A percentile compares a stretch with the other conserved stretches of the same genome.
Conservation (phyloP, 768 basidiomycete species). For the Suillus placidus region DNA sequence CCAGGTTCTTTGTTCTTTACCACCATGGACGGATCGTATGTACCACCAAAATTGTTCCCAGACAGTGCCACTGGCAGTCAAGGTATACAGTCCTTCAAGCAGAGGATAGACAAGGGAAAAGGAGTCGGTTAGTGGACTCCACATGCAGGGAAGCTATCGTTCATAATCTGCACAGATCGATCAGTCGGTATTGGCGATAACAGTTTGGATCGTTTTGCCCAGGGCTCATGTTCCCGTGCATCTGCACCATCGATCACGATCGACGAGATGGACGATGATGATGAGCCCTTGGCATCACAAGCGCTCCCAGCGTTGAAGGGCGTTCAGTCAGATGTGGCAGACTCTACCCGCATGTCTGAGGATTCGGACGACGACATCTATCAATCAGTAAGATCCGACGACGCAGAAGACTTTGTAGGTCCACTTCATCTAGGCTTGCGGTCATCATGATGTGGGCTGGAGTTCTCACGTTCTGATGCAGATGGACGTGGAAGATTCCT, state of each 20-base stretch:
- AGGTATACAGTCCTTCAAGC: background rate
- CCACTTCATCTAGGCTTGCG: background rate
- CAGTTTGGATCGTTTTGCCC: background rate
- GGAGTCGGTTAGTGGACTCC: background rate
- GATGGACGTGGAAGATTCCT: slow-evolving; percentile 23
- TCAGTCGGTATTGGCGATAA: background rate
- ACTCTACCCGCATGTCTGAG: background rate
- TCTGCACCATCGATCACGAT: background rate
- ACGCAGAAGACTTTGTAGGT: background rate
- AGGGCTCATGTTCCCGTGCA: slow-evolving; percentile 5
- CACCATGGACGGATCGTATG: background rate
- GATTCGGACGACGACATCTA: slow-evolving; percentile 4
- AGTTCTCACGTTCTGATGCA: slow-evolving; percentile 10
- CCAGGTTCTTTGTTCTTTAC: background rate
- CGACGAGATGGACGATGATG: slow-evolving; percentile 6
- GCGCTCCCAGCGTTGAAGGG: background rate
- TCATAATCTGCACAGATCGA: background rate
- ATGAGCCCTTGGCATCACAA: slow-evolving; percentile 7
- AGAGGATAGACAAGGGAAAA: background rate
- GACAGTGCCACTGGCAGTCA: background rate
- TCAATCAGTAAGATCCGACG: background rate
- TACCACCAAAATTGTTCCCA: background rate
- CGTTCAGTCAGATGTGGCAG: background rate
- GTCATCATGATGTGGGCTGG: slow-evolving; percentile 5
- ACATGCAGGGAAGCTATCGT: too few relatives aligned